Conservation (phyloP, 768 basidiomycete genomes). For the Trametes cubensis region DNA sequence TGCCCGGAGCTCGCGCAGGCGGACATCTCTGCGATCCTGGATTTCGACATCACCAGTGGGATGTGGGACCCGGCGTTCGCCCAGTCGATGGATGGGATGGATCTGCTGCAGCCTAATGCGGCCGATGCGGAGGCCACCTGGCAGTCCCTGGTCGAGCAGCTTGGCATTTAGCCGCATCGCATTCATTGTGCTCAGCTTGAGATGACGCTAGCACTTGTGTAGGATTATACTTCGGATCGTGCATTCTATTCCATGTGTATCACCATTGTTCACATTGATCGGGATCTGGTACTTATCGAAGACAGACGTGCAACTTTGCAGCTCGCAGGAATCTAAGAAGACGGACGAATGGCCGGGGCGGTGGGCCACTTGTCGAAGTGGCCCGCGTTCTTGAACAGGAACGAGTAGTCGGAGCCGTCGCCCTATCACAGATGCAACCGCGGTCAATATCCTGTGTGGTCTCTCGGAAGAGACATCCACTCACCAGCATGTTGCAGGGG, state of each 20-base stretch:
- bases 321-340: neutral
- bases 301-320: no score
- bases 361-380: slow-evolving; percentile 32
- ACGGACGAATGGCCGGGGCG: slow-evolving; percentile 24
- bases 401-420: slow-evolving; percentile 10
- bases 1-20: neutral
- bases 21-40: slow-evolving; percentile 15
- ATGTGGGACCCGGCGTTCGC: neutral
- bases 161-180: slow-evolving; percentile 41
- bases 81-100: neutral
- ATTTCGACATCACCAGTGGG: neutral
- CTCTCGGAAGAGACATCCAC: slow-evolving; percentile 16
- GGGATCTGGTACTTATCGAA: no score
- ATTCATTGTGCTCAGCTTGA: neutral
- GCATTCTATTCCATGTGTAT: neutral
- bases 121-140: slow-evolving; percentile 60
- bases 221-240: neutral
- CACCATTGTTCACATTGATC: no score
- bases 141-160: slow-evolving; percentile 68
- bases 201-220: neutral
- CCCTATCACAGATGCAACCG: neutral
- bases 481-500: slow-evolving; percentile 38
- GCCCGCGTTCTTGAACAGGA: slow-evolving; percentile 19
- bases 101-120: slow-evolving; percentile 23
- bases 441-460: neutral